These are phyloP conservation scores for Tagetes erecta DNA, from an alignment of 129 eudicot genomes.

Conservation along the genomic window DNA sequence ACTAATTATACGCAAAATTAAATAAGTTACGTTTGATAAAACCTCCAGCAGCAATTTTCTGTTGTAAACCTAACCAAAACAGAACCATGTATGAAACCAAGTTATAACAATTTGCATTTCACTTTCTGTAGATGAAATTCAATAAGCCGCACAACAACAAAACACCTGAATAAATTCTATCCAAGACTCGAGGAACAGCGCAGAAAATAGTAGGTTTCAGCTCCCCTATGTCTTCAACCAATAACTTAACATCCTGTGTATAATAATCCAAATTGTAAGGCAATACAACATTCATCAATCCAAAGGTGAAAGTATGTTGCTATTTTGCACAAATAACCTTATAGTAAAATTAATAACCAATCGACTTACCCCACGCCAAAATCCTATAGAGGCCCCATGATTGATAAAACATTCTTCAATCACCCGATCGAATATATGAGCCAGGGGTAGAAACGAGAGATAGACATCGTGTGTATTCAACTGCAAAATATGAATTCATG, in stretches of 20 bases:
- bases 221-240: slow-evolving; percentile 82
- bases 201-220: slow-evolving; percentile 93
- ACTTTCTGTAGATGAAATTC: not conserved
- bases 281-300: slow-evolving; percentile 7
- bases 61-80: slow-evolving; percentile 62
- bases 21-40: slow-evolving; percentile 60
- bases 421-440: slow-evolving; percentile 92
- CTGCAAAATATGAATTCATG: slow-evolving; percentile 39
- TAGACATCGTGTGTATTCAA: slow-evolving; percentile 62
- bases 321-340: not conserved
- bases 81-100: not conserved
- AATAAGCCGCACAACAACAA: slow-evolving; percentile 8
- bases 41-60: slow-evolving; percentile 78
- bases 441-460: slow-evolving; percentile 92
- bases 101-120: not conserved
- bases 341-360: slow-evolving; percentile 6
- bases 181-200: slow-evolving; percentile 97
- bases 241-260: slow-evolving; percentile 79
- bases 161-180: slow-evolving; percentile 81
- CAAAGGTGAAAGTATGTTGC: not conserved
- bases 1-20: slow-evolving; percentile 70
- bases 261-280: slow-evolving; percentile 4
- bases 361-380: slow-evolving; percentile 99
- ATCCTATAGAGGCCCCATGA: slow-evolving; percentile 91
- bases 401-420: slow-evolving; percentile 83